Base-by-base conservation (phyloP, 805 yeast genomes). In the Candida sonorensis region DNA sequence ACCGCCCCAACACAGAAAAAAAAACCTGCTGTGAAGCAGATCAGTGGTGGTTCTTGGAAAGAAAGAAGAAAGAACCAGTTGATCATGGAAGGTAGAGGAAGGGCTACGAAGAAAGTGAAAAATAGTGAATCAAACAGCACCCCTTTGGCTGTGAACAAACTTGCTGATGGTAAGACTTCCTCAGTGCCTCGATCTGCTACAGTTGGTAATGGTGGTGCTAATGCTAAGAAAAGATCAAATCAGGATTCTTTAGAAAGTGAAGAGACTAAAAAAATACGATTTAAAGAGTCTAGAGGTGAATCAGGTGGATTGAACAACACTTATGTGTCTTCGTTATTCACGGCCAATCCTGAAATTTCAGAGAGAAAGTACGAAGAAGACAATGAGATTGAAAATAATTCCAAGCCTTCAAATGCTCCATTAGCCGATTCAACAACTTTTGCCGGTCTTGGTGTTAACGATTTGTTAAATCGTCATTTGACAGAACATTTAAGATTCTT, bases 381-480 rank as follows among this genome's bases (percentile, higher is more conserved):
- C 14, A 59, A 59, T 3, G 53, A 53, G 17, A 42, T 53, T 7
- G 55, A 50, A 13, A 41, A 35, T 10, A 27, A 35, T 9, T 38
- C 48, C 2, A 67, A 54, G 4, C 83, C 94, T 1, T 85, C 97
- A 0, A 92, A 92, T 60, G 97, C 97, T 0, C 96, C 97, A 0
- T 53, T 84, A 18, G 67, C 63, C 12, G 87, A 81, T 46, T 63
- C 77, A 1, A 73, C 82, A 8, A 64, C 82, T 16, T 90, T 90
- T 48, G 66, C 59, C 12, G 84, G 85, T 0, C 59, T 90, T 27
- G 94, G 94, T 0, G 55, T 88, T 11, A 71, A 72, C 38, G 71
- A 65, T 2, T 55, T 60, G 19, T 54, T 90, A 24, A 49, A 69
- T 1, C 55, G 54, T 7, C 81, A 79, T 47, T 56, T 90, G 35